phyloP scores from a whole-genome alignment of 768 basidiomycete species.

The Amanita muscaria region DNA sequence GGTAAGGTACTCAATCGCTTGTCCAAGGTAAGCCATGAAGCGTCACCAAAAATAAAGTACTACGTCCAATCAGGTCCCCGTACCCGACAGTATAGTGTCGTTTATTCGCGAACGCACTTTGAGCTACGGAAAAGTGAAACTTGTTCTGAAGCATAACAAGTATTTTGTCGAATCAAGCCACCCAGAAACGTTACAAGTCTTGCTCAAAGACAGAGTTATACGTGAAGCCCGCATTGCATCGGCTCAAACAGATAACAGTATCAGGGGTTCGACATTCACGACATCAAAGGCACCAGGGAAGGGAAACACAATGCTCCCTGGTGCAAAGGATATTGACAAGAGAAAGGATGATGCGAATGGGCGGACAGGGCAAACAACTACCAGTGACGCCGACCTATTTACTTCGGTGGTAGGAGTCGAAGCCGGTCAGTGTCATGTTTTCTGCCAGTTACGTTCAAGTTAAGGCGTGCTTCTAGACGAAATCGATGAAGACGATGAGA shows the following conservation, averaged over 20 bases:
- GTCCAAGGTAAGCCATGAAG: conserved; percentile 48
- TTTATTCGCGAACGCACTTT: conserved; percentile 91
- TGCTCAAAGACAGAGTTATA: conserved; percentile 82
- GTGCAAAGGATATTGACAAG: conserved; percentile 69
- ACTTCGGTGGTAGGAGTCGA: conserved; percentile 96
- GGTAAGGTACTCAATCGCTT: conserved; percentile 67
- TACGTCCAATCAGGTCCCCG: conserved; percentile 63
- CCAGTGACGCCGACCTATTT: conserved; percentile 72
- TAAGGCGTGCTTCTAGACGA: conserved; percentile 53
- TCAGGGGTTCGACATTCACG: conserved; percentile 68
- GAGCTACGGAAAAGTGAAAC: conserved; percentile 97
- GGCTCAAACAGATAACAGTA: conserved; percentile 61
- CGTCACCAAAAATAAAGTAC: conserved; percentile 3
- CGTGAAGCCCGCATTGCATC: conserved; percentile 74
- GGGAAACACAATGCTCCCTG: conserved; percentile 79
- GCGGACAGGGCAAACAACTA: conserved; percentile 19
- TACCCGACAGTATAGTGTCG: conserved; percentile 75
- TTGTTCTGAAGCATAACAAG: conserved; percentile 95
- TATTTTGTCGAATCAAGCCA: conserved; percentile 96
- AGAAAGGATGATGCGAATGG: conserved; percentile 43
- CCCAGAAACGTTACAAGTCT: conserved; percentile 81
- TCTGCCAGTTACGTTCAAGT: background rate
- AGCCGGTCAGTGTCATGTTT: conserved; percentile 38
- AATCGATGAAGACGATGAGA: conserved; percentile 95
- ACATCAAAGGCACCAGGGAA: conserved; percentile 76